Conservation (phyloP, 768 basidiomycete species). For the Phanerochaete carnosa region DNA sequence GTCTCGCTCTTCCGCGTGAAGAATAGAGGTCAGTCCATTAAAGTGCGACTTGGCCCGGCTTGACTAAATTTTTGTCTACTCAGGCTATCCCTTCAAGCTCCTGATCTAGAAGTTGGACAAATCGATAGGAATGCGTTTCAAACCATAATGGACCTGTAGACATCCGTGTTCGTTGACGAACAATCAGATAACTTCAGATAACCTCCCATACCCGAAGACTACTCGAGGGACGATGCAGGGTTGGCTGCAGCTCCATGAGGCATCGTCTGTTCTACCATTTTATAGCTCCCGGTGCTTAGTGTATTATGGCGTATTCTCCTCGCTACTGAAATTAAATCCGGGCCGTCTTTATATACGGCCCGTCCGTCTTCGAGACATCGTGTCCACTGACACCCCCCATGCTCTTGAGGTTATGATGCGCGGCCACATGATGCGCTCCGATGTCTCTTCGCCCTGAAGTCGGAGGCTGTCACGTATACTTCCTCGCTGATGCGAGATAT, state of each 20-base stretch:
- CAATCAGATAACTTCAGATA: too few species aligned
- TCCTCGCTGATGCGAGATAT: neutral
- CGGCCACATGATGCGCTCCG: neutral
- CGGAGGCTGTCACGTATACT: too few species aligned
- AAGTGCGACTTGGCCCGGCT: neutral
- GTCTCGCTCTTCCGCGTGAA: constrained; percentile 87
- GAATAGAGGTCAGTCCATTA: constrained; percentile 63
- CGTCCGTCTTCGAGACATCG: neutral
- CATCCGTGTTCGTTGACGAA: neutral
- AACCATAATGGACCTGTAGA: neutral
- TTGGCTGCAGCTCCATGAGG: too few species aligned
- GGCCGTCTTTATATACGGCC: neutral
- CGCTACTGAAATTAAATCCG: neutral
- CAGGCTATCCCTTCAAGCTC: constrained; percentile 81
- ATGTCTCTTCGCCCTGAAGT: neutral
- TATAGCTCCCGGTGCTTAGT: too few species aligned
- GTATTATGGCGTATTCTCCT: too few species aligned
- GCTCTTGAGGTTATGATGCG: neutral
- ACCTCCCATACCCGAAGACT: too few species aligned
- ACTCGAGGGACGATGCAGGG: too few species aligned
- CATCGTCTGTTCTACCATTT: too few species aligned
- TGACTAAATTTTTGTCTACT: neutral
- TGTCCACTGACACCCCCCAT: neutral
- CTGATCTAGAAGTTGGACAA: constrained; percentile 35
- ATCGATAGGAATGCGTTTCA: neutral